Base-by-base conservation (phyloP, 192 early-diverging fungal genomes). In the Umbelopsis ramanniana region DNA sequence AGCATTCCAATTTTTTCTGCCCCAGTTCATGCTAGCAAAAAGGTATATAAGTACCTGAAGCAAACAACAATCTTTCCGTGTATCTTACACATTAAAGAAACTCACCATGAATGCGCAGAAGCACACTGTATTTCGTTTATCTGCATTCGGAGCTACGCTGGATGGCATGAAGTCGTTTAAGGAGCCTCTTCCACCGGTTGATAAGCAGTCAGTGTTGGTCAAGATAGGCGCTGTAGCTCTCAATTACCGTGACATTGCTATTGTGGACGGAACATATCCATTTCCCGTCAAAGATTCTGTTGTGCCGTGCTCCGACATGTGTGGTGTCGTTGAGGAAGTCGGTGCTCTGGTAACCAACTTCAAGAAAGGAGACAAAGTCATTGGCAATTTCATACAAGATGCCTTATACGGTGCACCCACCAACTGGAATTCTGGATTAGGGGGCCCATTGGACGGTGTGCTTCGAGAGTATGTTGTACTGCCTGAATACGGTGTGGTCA, bases 241-340 rank as follows among this genome's bases (percentile, higher is more conserved):
- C 66, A 67, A 67, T 17, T 67, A 74, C 35, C 63, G 72, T 22
- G 72, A 74, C 24, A 29, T 68, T 5, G 40, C 52, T 0, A 57
- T 74, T 9, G 24, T 29, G 2, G 17, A 52, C 2, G 72, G 48
- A 24, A n/a, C 7, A 1, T 74, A 74, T 29, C 67, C 48, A 0
- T 21, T 38, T 50, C 29, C 29, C 5, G 37, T 68, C 29, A 67
- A 38, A 26, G 37, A 52, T 38, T 46, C 52, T 40, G 23, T 47
- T 22, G 67, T 74, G 7, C 72, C 72, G 8, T 67, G 72, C 23
- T 74, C 73, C 21, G 67, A 74, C 37, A 67, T 43, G 23, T 46
- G 48, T 22, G 73, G 73, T 47, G 54, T 35, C 5, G 50, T 74
- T 0, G 26, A 48, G 8, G 35, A 74, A 63, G 53, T 69, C 2